Evolutionary conservation across 1,284 basidiomycete species (phyloP).

Genomic region (Marasmius tenuissimus): DNA sequence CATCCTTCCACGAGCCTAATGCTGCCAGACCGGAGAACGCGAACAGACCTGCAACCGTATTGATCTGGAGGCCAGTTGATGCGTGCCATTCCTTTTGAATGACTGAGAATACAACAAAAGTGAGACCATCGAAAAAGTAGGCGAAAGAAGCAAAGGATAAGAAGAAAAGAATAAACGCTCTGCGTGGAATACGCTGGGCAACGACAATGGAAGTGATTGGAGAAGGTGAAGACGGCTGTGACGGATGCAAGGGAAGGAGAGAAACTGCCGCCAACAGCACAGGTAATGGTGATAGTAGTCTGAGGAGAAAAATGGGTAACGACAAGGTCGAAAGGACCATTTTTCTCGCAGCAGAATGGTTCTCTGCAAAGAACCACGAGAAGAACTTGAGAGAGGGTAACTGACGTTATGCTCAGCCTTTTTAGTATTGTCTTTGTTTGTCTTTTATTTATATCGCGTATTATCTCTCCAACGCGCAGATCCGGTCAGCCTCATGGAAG

Average conservation of each 20-base stretch:
- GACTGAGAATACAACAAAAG: constrained; percentile 64
- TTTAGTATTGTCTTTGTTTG: constrained; percentile 1
- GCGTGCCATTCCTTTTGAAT: constrained; percentile 64
- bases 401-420: background rate
- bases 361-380: background rate
- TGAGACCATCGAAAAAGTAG: constrained; percentile 82
- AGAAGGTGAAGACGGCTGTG: constrained; percentile 49
- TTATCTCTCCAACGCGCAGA: background rate
- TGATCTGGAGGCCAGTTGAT: constrained; percentile 67
- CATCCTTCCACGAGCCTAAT: constrained; percentile 74
- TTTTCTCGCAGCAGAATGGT: background rate
- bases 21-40: constrained; percentile 70
- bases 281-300: constrained; percentile 63
- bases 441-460: background rate
- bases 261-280: constrained; percentile 62
- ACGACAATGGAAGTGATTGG: constrained; percentile 77
- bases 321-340: constrained; percentile 12
- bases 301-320: constrained; percentile 52
- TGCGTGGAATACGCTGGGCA: constrained; percentile 67
- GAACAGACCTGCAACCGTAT: constrained; percentile 62
- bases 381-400: background rate
- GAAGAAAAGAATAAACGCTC: constrained; percentile 66
- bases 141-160: constrained; percentile 75
- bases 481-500: background rate
- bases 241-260: constrained; percentile 50